Base-by-base conservation (phyloP, 139 green algal genomes). In the Chlorella sp. region DNA sequence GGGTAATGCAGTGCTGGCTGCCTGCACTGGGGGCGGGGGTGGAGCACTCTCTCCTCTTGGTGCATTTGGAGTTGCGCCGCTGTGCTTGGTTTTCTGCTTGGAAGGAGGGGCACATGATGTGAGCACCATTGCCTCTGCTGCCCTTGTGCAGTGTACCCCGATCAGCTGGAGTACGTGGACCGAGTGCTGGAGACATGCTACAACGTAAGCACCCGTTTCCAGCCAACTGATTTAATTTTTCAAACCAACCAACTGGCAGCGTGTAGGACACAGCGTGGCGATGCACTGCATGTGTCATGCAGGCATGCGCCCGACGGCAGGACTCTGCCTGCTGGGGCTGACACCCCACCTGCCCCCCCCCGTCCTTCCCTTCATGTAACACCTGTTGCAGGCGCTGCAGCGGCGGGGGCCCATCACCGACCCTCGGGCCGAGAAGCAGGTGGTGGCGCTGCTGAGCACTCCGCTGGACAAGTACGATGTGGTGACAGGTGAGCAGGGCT, bases 381-480 rank as follows among this genome's bases (percentile, higher is more conserved):
- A n/a, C 44, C 44, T 38, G 32, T 25, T 55, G 62, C 82, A 90
- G 86, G 86, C 85, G 7, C 83, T 92, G 71, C 39, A 78, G 41
- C 55, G 56, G 6, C 83, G 78, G 1, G 76, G 74, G 6, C 81
- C 70, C 60, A 82, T 71, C 84, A 73, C 9, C 68, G 94, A 97
- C 47, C 63, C 63, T 21, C 87, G 86, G 56, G 94, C 93, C 0
- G 96, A 97, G 86, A 93, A 91, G 83, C 88, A 95, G 88, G 87
- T 99, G 70, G 88, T 97, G 80, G 85, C 87, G 32, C 87, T 99
- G 84, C 94, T 99, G 32, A 90, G 84, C 15, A 88, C 92, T 26
- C 96, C 97, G 34, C 91, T 99, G 85, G 89, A 94, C 55, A 93
- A 84, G 79, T 98, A 97, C 79, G 91, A 96, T 64, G 85, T 96